Evolutionary conservation across 2,329 filamentous ascomycete species (phyloP).

Genomic region (Xylariales sp.): DNA sequence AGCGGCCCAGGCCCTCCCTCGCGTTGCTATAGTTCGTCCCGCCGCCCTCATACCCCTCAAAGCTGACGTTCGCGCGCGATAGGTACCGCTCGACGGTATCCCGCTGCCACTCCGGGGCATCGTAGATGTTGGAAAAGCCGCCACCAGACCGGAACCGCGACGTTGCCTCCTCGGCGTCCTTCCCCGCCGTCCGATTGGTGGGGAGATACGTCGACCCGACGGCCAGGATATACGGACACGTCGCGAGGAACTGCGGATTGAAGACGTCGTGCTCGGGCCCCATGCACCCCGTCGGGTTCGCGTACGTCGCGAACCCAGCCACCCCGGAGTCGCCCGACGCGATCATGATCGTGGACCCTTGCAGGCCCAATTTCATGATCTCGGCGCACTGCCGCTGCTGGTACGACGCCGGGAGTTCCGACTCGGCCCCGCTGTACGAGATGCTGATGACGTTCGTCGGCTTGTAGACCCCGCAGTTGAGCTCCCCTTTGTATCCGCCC

Average conservation of each 20-base stretch:
- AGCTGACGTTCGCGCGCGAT: conserved; percentile 40
- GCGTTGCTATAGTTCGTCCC: conserved; percentile 52
- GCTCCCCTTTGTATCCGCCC: conserved; percentile 61
- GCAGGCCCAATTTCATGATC: conserved; percentile 64
- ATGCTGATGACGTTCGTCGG: conserved; percentile 59
- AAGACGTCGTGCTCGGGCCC: conserved; percentile 57
- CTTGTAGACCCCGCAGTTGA: conserved; percentile 48
- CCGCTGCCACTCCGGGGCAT: conserved; percentile 28
- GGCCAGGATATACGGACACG: conserved; percentile 63
- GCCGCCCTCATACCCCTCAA: conserved; percentile 48
- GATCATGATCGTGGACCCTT: conserved; percentile 61
- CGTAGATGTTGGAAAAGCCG: conserved; percentile 37
- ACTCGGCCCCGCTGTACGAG: conserved; percentile 66
- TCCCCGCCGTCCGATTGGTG: conserved; percentile 27
- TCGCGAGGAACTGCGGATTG: conserved; percentile 59
- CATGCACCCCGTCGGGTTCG: conserved; percentile 51
- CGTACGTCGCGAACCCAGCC: conserved; percentile 49
- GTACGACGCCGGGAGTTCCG: conserved; percentile 64
- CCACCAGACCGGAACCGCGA: conserved; percentile 30
- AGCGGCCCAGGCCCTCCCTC: conserved; percentile 51
- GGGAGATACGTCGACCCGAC: conserved; percentile 54
- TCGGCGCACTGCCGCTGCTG: conserved; percentile 63
- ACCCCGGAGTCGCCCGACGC: conserved; percentile 62
- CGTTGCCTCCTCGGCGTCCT: conserved; percentile 30
- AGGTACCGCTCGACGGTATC: conserved; percentile 22